Base-by-base conservation (phyloP, 2,329 filamentous ascomycete genomes). In the Alternaria consortialis region DNA sequence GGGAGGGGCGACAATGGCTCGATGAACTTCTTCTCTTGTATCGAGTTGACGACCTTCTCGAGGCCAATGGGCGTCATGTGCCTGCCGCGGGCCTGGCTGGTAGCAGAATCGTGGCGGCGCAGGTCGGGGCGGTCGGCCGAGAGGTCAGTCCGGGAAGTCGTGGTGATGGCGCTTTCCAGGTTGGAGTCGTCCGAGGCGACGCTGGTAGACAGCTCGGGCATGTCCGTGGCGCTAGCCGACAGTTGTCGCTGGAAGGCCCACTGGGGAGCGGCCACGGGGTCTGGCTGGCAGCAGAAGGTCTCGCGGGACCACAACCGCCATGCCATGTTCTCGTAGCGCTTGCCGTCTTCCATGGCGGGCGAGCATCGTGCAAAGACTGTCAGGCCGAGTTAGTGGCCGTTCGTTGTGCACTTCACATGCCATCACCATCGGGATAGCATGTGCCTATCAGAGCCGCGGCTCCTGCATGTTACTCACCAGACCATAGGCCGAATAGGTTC, bases 401-500 rank as follows among this genome's bases (percentile, higher is more conserved):
- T 47, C 25, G 43, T 50, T 47, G 25, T 43, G 39, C 27, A 17
- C 51, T 40, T 27, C 25, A 43, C 51, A 53, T n/a, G 50, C 20
- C 25, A 23, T 31, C 34, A 17, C 4, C 15, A 25, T 5, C 23
- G 7, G 20, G 15, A 4, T 37, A 48, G 17, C 23, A 44, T 55
- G 58, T 27, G 29, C 34, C 13, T 37, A 23, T 51, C 32, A 25
- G 53, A 25, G 62, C 42, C 51, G 54, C 34, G 40, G 56, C 42
- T 27, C n/a, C 13, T n/a, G 51, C 55, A 60, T 20, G 52, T 60
- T 46, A 85, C 91, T 87, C 82, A 97, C 93, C 92, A 79, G 93
- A 94, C 93, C 94, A 97, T 88, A 98, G 96, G 84, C 92, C 94
- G 82, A 95, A 96, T 53, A 98, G 88, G 77, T 94, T 96, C 81